A percentile compares a stretch with the other conserved stretches of the same genome.
These are phyloP conservation scores for Claviceps purpurea DNA, from an alignment of 2,329 filamentous ascomycete genomes.

Conservation along the genomic window DNA sequence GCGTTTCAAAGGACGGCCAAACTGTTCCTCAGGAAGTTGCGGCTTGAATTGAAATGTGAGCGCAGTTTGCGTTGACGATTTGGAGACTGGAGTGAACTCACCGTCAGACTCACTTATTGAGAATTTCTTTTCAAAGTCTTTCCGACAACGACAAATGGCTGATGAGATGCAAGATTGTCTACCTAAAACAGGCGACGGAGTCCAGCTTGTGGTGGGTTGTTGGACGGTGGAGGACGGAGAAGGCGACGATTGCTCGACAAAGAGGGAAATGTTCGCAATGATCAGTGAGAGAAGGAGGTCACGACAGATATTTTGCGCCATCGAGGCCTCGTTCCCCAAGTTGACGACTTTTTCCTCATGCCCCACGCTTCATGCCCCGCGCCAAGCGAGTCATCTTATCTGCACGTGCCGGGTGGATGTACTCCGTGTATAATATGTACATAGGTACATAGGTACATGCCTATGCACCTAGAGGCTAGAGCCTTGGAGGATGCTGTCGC, in stretches of 20 bases:
- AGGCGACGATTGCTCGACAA: background rate
- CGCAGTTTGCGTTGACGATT: background rate
- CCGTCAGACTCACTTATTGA: background rate
- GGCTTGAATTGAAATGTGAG: background rate
- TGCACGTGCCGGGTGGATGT: background rate
- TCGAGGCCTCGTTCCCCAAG: too few relatives aligned
- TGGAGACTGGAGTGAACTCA: background rate
- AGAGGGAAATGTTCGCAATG: background rate
- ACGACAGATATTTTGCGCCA: too few relatives aligned
- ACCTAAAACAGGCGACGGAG: background rate
- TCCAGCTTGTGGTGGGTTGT: background rate
- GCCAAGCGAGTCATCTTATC: constrained; percentile 1
- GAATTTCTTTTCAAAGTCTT: background rate
- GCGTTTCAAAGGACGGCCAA: background rate
- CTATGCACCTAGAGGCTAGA: too few relatives aligned
- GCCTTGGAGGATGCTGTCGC: too few relatives aligned
- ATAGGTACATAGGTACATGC: too few relatives aligned
- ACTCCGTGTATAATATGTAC: too few relatives aligned
- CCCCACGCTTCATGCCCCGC: background rate
- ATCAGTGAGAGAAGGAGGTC: too few relatives aligned
- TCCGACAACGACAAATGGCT: background rate
- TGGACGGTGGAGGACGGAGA: background rate
- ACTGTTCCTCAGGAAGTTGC: background rate
- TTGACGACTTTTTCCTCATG: background rate
- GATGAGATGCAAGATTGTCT: background rate